phyloP scores from a whole-genome alignment of 2,329 filamentous ascomycete genomes.

The Diaporthe ampelina region DNA sequence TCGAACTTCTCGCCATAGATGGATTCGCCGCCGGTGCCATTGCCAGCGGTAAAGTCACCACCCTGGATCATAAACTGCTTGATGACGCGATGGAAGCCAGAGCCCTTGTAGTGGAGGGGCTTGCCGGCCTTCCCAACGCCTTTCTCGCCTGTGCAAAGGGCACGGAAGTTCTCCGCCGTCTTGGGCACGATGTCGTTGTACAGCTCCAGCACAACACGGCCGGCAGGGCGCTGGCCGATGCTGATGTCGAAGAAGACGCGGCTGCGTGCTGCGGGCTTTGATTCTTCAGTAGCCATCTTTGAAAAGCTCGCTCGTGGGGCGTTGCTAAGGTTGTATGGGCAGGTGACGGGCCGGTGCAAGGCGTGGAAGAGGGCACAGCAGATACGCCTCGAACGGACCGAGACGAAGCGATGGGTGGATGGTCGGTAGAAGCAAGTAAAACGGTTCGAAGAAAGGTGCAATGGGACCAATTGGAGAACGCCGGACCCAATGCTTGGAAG shows the following conservation, averaged over 20 bases:
- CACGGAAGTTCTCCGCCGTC: slow-evolving; percentile 96
- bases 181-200: slow-evolving; percentile 85
- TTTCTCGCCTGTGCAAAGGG: slow-evolving; percentile 95
- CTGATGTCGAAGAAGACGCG: slow-evolving; percentile 95
- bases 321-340: neutral
- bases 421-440: neutral
- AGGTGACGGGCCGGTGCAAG: neutral
- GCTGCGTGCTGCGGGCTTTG: slow-evolving; percentile 68
- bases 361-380: neutral
- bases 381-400: neutral
- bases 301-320: slow-evolving; percentile 3
- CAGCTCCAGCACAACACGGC: slow-evolving; percentile 90
- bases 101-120: slow-evolving; percentile 93
- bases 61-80: slow-evolving; percentile 99
- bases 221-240: slow-evolving; percentile 80
- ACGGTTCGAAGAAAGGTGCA: neutral
- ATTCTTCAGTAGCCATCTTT: slow-evolving; percentile 56
- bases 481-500: neutral
- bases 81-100: slow-evolving; percentile 94
- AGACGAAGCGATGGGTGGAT: neutral
- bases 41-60: slow-evolving; percentile 94
- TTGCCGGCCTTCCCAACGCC: slow-evolving; percentile 85
- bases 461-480: neutral
- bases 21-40: slow-evolving; percentile 95
- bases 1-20: slow-evolving; percentile 98